phyloP scores from a whole-genome alignment of 306 rosid genomes.

The Sicyos edulis region DNA sequence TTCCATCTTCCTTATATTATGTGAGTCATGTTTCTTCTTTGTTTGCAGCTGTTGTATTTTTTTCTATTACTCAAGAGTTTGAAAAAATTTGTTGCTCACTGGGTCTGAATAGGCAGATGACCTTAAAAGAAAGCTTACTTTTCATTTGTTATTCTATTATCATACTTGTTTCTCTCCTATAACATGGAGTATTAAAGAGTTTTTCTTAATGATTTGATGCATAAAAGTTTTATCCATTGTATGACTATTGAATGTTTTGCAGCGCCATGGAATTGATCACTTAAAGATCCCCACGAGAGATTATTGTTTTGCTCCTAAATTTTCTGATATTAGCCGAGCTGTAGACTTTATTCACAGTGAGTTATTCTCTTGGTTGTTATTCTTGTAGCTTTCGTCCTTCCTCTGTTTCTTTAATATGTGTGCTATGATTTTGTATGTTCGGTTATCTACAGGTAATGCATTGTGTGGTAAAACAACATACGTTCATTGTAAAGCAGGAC shows the following conservation, averaged over 20 bases:
- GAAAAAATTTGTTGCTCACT: too few species aligned
- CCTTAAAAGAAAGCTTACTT: not conserved
- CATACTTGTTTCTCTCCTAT: not conserved
- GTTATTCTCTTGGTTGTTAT: conserved; percentile 22
- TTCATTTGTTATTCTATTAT: not conserved
- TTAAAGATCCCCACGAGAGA: conserved; percentile 89
- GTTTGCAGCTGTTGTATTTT: too few species aligned
- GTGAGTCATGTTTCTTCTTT: conserved; percentile 36
- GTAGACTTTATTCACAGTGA: conserved; percentile 87
- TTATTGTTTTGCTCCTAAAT: conserved; percentile 92
- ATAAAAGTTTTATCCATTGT: not conserved
- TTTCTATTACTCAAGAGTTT: too few species aligned
- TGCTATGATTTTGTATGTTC: not conserved
- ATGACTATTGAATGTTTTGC: conserved; percentile 24
- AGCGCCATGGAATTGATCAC: conserved; percentile 92
- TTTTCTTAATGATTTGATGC: not conserved
- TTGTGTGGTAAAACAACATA: conserved; percentile 68
- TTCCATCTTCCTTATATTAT: conserved; percentile 62
- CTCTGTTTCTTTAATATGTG: not conserved
- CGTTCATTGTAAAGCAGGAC: conserved; percentile 98
- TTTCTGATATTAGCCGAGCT: conserved; percentile 67
- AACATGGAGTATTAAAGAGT: conserved; percentile 7
- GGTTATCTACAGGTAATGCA: conserved; percentile 45
- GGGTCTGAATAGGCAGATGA: not conserved
- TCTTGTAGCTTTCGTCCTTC: not conserved